These are phyloP conservation scores for Lachancea lanzarotensis DNA, from an alignment of 805 yeast genomes.

Conservation along the genomic window DNA sequence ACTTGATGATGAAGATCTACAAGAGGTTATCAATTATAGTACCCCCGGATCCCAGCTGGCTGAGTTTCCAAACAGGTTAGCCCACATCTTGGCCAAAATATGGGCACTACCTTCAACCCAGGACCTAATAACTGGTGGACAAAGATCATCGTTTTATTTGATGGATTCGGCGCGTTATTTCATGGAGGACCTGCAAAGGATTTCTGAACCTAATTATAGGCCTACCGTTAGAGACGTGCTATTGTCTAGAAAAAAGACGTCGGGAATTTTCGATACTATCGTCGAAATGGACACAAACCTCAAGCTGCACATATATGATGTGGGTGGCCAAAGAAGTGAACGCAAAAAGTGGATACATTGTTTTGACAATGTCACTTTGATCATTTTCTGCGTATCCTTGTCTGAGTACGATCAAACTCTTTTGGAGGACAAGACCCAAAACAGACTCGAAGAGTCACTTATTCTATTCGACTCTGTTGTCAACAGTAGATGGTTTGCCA, in stretches of 20 bases:
- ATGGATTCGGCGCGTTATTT: constrained; percentile 83
- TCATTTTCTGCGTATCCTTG: constrained; percentile 85
- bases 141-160: constrained; percentile 67
- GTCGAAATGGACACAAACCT: constrained; percentile 63
- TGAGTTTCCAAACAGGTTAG: constrained; percentile 46
- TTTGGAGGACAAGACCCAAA: constrained; percentile 68
- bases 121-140: constrained; percentile 44
- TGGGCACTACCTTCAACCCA: constrained; percentile 56
- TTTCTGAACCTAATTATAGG: constrained; percentile 51
- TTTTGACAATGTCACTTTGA: constrained; percentile 84
- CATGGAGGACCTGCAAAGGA: constrained; percentile 52
- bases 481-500: constrained; percentile 86
- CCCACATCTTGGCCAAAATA: constrained; percentile 42
- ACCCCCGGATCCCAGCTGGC: constrained; percentile 7
- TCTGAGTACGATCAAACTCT: constrained; percentile 87
- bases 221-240: constrained; percentile 76
- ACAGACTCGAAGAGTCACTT: constrained; percentile 74
- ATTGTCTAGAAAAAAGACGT: constrained; percentile 84
- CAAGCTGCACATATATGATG: constrained; percentile 66
- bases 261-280: constrained; percentile 81
- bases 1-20: constrained; percentile 28
- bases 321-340: constrained; percentile 94
- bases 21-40: constrained; percentile 9
- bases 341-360: constrained; percentile 97
- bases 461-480: constrained; percentile 84